A percentile compares a stretch with the other conserved stretches of the same genome.
Evolutionary conservation across 176 grass and related monocot genomes (phyloP).

Genomic region (Tillandsia leiboldiana): DNA sequence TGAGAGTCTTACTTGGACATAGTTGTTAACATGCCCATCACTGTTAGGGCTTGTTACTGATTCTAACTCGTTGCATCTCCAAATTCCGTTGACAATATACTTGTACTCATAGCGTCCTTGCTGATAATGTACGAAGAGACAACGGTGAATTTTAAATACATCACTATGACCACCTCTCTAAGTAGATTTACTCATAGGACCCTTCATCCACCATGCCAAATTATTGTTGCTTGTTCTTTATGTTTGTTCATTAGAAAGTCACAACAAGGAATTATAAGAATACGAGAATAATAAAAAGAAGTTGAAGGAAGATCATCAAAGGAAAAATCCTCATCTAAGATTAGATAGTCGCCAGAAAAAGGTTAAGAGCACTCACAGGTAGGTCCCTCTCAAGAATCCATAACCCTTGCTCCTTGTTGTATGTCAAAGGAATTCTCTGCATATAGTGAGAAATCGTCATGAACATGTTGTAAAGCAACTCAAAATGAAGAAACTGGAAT

Average conservation of each 20-base stretch:
- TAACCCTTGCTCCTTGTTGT: constrained; percentile 40
- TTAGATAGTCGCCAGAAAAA: background rate
- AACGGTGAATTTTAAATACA: constrained; percentile 12
- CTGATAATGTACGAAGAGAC: constrained; percentile 30
- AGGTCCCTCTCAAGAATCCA: constrained; percentile 78
- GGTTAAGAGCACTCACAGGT: constrained; percentile 44
- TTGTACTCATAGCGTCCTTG: constrained; percentile 91
- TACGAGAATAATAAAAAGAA: background rate
- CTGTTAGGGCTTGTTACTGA: constrained; percentile 44
- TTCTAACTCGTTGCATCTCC: constrained; percentile 59
- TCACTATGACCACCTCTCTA: background rate
- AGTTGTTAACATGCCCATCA: constrained; percentile 90
- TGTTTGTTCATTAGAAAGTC: too few species aligned
- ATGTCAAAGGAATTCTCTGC: constrained; percentile 60
- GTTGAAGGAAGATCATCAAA: background rate
- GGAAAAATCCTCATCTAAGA: background rate
- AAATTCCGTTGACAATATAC: constrained; percentile 76
- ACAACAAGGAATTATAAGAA: too few species aligned
- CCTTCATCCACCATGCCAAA: too few species aligned
- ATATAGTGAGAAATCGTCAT: constrained; percentile 7
- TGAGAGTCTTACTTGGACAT: constrained; percentile 46
- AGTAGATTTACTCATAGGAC: background rate
- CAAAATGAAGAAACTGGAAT: background rate
- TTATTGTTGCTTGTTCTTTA: too few species aligned
- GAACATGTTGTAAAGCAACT: background rate